These are phyloP conservation scores for Heterococcus sp. DNA, from an alignment of 108 stramenopile species.

Conservation along the genomic window DNA sequence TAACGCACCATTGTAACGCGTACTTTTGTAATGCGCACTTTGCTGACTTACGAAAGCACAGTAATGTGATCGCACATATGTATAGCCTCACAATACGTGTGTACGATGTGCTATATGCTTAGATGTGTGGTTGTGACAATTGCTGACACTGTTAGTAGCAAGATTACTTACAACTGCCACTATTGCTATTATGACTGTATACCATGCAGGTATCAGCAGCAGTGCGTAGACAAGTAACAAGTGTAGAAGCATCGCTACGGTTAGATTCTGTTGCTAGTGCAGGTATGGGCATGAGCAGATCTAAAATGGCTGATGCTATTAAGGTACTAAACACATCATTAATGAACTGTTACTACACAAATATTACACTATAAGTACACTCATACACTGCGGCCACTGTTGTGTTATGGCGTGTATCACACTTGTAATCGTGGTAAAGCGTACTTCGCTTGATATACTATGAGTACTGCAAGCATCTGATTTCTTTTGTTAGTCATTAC, in stretches of 20 bases:
- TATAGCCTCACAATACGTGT: no score
- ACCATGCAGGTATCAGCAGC: not conserved
- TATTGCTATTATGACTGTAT: no score
- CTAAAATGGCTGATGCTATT: slow-evolving; percentile 33
- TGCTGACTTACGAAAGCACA: no score
- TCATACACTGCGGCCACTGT: not conserved
- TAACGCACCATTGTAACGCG: no score
- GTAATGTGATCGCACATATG: no score
- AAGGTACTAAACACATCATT: slow-evolving; percentile 1
- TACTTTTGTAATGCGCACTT: no score
- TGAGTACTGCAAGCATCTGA: not conserved
- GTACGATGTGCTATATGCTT: no score
- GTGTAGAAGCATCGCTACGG: slow-evolving; percentile 46
- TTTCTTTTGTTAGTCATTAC: not conserved
- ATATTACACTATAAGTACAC: not conserved
- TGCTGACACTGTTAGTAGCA: no score
- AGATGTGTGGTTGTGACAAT: no score
- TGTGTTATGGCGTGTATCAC: not conserved
- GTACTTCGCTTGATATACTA: not conserved
- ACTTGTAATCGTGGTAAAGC: not conserved
- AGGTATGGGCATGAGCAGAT: slow-evolving; percentile 54
- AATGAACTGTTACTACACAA: not conserved
- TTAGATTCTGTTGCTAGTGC: slow-evolving; percentile 46
- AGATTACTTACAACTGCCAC: no score
- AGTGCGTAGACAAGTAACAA: not conserved